phyloP scores from a whole-genome alignment of 352 stramenopile genomes.

The Phytophthora melonis region DNA sequence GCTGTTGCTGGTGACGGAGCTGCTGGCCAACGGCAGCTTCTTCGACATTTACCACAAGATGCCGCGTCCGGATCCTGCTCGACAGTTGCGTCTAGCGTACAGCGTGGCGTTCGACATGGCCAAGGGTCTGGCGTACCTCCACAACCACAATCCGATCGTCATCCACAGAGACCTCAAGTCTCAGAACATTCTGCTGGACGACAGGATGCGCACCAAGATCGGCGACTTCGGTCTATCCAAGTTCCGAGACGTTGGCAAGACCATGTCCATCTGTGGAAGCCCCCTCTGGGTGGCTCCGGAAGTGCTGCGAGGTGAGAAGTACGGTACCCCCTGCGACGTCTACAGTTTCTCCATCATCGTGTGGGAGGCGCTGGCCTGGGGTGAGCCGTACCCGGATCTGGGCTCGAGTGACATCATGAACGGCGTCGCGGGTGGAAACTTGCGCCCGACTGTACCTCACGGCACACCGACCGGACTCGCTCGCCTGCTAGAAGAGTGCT shows the following conservation, averaged over 20 bases:
- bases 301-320: slow-evolving; percentile 84
- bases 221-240: slow-evolving; percentile 86
- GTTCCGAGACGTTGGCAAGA: slow-evolving; percentile 88
- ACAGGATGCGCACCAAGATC: slow-evolving; percentile 89
- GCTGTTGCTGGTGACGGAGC: slow-evolving; percentile 95
- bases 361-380: slow-evolving; percentile 85
- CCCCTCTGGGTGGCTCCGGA: slow-evolving; percentile 86
- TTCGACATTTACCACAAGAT: slow-evolving; percentile 92
- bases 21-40: slow-evolving; percentile 88
- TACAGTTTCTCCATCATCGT: slow-evolving; percentile 93
- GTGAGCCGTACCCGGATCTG: slow-evolving; percentile 81
- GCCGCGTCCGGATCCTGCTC: slow-evolving; percentile 53
- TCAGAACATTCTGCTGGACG: slow-evolving; percentile 83
- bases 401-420: slow-evolving; percentile 90
- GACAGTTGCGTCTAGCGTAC: slow-evolving; percentile 74
- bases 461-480: slow-evolving; percentile 65
- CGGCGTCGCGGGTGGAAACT: slow-evolving; percentile 75
- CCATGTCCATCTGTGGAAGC: slow-evolving; percentile 87
- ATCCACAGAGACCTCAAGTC: slow-evolving; percentile 95
- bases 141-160: slow-evolving; percentile 97
- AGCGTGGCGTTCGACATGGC: slow-evolving; percentile 92
- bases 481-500: slow-evolving; percentile 80
- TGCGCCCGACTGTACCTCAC: slow-evolving; percentile 76
- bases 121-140: slow-evolving; percentile 96
- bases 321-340: slow-evolving; percentile 82